These are phyloP conservation scores for Cryptococcus sp. DNA, from an alignment of 1,284 basidiomycete species.

Conservation along the genomic window DNA sequence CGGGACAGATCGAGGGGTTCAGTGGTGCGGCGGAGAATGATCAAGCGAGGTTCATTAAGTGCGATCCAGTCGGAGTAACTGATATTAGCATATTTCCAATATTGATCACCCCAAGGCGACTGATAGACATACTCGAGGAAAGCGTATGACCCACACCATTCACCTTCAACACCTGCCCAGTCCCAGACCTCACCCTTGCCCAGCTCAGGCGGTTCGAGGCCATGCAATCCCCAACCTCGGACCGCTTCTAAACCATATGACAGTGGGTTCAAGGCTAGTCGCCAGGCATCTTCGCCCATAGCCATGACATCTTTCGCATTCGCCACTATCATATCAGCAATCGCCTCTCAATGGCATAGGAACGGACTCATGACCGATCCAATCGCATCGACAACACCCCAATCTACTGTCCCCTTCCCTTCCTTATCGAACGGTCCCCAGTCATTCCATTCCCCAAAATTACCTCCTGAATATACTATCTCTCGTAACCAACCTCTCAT, in stretches of 20 bases:
- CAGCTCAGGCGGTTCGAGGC: conserved; percentile 22
- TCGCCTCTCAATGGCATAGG: neutral
- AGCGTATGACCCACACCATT: conserved; percentile 42
- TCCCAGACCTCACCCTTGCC: conserved; percentile 28
- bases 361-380: conserved; percentile 40
- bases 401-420: conserved; percentile 31
- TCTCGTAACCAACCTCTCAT: conserved; percentile 32
- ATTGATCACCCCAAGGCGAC: neutral
- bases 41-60: conserved; percentile 32
- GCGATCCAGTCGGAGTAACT: conserved; percentile 42
- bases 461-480: conserved; percentile 26
- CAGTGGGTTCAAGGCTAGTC: conserved; percentile 18
- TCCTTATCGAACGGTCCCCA: conserved; percentile 33
- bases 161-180: conserved; percentile 37
- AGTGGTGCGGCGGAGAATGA: conserved; percentile 9
- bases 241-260: conserved; percentile 27
- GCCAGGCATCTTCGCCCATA: conserved; percentile 28
- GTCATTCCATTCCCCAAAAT: conserved; percentile 31
- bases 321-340: conserved; percentile 16
- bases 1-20: conserved; percentile 26
- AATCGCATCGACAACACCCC: conserved; percentile 37
- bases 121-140: conserved; percentile 36
- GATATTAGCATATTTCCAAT: neutral
- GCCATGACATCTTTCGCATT: conserved; percentile 31
- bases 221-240: conserved; percentile 24